These are phyloP conservation scores for Macrocybe gigantea DNA, from an alignment of 768 basidiomycete genomes.

Conservation along the genomic window DNA sequence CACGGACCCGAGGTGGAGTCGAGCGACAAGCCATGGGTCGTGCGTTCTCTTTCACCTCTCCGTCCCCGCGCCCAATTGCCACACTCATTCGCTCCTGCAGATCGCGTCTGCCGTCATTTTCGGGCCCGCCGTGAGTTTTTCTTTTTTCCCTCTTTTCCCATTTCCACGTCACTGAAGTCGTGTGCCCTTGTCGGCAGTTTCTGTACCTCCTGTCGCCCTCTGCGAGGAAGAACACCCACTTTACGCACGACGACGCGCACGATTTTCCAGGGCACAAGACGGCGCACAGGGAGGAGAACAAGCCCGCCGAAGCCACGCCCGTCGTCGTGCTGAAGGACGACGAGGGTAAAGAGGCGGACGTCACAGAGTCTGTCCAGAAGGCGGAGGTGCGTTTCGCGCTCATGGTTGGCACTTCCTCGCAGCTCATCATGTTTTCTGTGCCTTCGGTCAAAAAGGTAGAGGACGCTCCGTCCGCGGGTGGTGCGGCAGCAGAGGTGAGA, in stretches of 20 bases:
- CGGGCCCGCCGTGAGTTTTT: conserved; percentile 32
- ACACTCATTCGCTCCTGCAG: conserved; percentile 16
- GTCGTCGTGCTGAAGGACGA: conserved; percentile 30
- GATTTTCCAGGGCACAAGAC: conserved; percentile 21
- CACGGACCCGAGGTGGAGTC: conserved; percentile 27
- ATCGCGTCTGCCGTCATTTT: conserved; percentile 34
- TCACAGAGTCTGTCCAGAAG: conserved; percentile 23
- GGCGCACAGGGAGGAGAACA: conserved; percentile 9
- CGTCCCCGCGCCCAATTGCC: conserved; percentile 2
- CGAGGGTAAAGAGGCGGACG: conserved; percentile 33
- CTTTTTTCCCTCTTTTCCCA: not conserved
- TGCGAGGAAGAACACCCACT: conserved; percentile 25
- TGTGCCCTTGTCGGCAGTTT: conserved; percentile 18
- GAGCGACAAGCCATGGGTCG: conserved; percentile 40
- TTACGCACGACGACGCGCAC: conserved; percentile 29
- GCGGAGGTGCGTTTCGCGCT: conserved; percentile 20
- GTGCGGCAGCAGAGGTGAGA: no score
- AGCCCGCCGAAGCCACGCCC: conserved; percentile 8
- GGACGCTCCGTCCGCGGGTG: conserved; percentile 10
- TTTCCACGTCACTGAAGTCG: not conserved
- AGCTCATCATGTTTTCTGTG: not conserved
- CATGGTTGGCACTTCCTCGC: not conserved
- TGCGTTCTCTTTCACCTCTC: conserved; percentile 17
- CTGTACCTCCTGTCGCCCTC: conserved; percentile 37
- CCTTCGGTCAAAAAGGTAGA: conserved; percentile 4